These are phyloP conservation scores for Aurantiochytrium sp. DNA, from an alignment of 108 stramenopile genomes.

Conservation along the genomic window DNA sequence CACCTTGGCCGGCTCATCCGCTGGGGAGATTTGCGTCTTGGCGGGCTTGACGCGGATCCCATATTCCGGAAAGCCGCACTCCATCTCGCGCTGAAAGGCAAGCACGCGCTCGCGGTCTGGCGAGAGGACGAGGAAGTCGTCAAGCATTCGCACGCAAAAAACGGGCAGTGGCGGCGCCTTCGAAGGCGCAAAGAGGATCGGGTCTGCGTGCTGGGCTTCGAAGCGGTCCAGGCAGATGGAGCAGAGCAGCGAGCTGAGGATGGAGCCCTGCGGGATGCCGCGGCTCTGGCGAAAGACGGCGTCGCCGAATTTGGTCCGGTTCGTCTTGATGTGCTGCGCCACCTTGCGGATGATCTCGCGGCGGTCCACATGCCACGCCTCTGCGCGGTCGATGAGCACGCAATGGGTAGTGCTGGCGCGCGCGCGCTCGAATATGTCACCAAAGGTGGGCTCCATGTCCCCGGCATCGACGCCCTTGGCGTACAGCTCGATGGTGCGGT, in stretches of 20 bases:
- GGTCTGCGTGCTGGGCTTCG: background rate
- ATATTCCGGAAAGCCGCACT: conserved; percentile 3
- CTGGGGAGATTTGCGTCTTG: background rate
- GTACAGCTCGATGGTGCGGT: background rate
- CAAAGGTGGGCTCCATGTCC: background rate
- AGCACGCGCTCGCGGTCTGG: background rate
- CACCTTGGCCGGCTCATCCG: background rate
- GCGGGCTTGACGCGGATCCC: background rate
- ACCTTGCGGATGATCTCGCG: background rate
- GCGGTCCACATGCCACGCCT: background rate
- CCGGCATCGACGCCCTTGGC: background rate
- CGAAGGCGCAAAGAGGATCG: background rate
- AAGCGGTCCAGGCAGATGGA: background rate
- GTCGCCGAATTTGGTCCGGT: background rate
- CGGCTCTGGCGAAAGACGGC: background rate
- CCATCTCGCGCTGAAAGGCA: background rate
- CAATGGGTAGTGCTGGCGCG: background rate
- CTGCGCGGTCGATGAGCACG: background rate
- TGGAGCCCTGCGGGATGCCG: conserved; percentile 17
- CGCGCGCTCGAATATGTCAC: background rate
- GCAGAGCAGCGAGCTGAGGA: background rate
- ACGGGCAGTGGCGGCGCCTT: background rate
- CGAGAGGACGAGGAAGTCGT: background rate
- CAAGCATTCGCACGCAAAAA: background rate
- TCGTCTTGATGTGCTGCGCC: background rate